Evolutionary conservation across 768 basidiomycete genomes (phyloP), one percentile per base, ranked within the genome.

Genomic region (Tylopilus plumbeoviolaceoides): DNA sequence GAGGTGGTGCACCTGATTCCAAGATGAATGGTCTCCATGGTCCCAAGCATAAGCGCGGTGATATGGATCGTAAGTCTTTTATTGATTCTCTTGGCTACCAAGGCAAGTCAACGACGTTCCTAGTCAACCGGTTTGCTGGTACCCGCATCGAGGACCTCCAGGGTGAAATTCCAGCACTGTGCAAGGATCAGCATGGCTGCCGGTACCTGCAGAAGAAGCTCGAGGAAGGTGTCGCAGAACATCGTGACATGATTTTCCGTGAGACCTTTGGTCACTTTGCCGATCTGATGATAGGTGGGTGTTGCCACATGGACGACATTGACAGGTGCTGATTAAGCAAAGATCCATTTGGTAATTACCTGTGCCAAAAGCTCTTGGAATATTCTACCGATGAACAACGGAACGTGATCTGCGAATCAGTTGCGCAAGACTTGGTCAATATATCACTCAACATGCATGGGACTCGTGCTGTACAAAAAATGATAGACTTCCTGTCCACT

Each of bases 381-480:
- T 95, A 84, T 70, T 94, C 93, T 14, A 95, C 93, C 14, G 97
- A 99, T 61, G 97, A 99, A 62, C 97, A 99, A 64, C 85, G 95
- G 52, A 95, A 92, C 65, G 78, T 92, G 31, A 95, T 98, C 52
- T 97, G 97, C 74, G 95, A 98, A 69, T 94, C 92, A 23, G 95
- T 99, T 46, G 92, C 95, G 31, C 90, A 94, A 65, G 97, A 99
- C 62, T 81, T 99, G 46, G 97, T 99, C 63, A 93, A 88, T 67
- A 98, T 99, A 65, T 97, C 94, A 31, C 78, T 99, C 57, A 99
- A 99, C 73, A 99, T 99, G 97, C 97, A 99, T 72, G 97, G 97
- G 30, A 99, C 97, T 30, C 86, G 97, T 56, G 97, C 97, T 25
- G 97, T 98, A 53, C 97, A 99, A 76, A 98, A 98, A 77, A 98